phyloP scores from a whole-genome alignment of 176 grass and related monocot genomes.

The Zoysia japonica region DNA sequence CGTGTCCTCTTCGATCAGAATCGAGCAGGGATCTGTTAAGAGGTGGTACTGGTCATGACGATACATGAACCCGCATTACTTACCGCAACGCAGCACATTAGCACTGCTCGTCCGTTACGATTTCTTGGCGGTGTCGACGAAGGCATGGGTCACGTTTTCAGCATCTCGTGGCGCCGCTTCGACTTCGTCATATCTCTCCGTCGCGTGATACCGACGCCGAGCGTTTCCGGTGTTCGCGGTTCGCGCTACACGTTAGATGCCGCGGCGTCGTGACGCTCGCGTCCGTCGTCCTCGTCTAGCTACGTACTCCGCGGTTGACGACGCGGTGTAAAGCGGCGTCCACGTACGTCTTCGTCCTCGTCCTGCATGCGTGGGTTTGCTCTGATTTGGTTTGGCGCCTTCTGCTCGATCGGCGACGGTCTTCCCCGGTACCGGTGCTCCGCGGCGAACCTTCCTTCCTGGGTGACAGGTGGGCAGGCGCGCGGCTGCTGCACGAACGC shows the following conservation, averaged over 20 bases:
- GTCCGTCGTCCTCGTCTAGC: background rate
- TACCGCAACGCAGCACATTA: background rate
- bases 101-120: background rate
- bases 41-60: background rate
- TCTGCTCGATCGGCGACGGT: background rate
- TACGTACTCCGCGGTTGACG: background rate
- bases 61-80: background rate
- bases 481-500: too few species aligned
- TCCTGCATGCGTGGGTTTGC: background rate
- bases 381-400: background rate
- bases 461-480: too few species aligned
- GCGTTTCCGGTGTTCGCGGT: background rate
- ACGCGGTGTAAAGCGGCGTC: background rate
- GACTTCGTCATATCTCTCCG: background rate
- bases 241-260: background rate
- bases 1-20: background rate
- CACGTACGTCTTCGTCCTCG: background rate
- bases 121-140: background rate
- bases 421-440: too few species aligned
- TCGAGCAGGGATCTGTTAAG: background rate
- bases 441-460: too few species aligned
- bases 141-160: background rate
- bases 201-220: background rate
- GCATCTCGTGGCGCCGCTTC: background rate
- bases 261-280: background rate